Conservation (phyloP, 139 green algal genomes). For the Volvox africanus region DNA sequence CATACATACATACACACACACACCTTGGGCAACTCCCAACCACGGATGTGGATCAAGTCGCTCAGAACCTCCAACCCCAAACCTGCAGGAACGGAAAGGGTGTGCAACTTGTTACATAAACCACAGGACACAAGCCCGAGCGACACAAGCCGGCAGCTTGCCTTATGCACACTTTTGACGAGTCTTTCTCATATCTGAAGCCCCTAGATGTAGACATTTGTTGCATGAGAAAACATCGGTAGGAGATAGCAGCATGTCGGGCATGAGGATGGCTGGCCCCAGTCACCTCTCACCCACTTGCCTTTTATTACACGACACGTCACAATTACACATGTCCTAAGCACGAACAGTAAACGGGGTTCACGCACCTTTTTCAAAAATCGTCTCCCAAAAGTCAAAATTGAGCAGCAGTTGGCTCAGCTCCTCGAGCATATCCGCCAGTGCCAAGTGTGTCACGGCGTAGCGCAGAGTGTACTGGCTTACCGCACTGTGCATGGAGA, state of each 20-base stretch:
- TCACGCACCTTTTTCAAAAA: conserved; percentile 33
- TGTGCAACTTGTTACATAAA: no score
- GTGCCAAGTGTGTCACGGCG: conserved; percentile 34
- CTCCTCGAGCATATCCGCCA: conserved; percentile 46
- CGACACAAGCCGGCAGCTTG: no score
- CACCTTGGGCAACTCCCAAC: conserved; percentile 42
- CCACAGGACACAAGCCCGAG: no score
- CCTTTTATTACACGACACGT: no score
- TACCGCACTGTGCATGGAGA: conserved; percentile 4
- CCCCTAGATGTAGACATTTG: no score
- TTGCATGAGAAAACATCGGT: no score
- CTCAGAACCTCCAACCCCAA: conserved; percentile 36
- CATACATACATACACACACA: background rate
- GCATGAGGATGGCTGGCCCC: no score
- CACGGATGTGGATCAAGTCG: conserved; percentile 44
- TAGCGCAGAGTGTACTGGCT: conserved; percentile 37
- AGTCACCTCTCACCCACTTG: no score
- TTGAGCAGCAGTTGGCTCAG: conserved; percentile 43
- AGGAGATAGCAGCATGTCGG: no score
- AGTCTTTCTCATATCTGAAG: no score
- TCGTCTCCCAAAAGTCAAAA: conserved; percentile 44
- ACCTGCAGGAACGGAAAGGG: background rate
- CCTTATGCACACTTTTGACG: no score
- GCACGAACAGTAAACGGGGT: background rate
- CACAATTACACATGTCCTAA: no score